Conservation (phyloP, 202 grass and related monocot genomes). For the Cymbopogon flexuosus region DNA sequence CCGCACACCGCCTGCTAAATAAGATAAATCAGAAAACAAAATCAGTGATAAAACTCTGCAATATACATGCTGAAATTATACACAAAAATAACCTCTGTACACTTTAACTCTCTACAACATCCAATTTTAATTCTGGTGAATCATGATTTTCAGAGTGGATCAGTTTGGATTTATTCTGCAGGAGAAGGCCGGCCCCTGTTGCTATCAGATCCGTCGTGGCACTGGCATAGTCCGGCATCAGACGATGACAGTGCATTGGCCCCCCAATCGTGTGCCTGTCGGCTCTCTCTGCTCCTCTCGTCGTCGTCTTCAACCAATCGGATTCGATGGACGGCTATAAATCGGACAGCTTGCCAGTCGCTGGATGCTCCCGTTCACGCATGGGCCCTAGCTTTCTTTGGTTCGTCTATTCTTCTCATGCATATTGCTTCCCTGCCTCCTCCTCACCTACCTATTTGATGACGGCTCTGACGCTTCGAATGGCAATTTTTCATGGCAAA, state of each 20-base stretch:
- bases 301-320: background rate
- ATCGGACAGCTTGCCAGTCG: slow-evolving; percentile 23
- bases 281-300: background rate
- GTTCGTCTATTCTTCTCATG: background rate
- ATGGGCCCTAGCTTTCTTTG: background rate
- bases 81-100: no score
- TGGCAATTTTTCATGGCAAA: background rate
- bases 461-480: background rate
- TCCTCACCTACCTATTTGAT: background rate
- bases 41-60: no score
- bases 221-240: background rate
- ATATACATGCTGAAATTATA: no score
- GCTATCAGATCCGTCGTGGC: background rate
- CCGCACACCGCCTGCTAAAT: no score
- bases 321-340: background rate
- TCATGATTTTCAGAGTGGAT: background rate
- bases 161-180: background rate
- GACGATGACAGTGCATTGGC: background rate
- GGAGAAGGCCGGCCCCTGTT: background rate
- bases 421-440: background rate
- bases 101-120: no score
- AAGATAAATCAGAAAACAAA: no score
- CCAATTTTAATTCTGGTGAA: no score
- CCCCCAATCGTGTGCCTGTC: background rate
- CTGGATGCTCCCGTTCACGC: background rate